Percentiles rank a stretch among this genome's conserved stretches.
Evolutionary conservation across 768 basidiomycete species (phyloP).

Genomic region (Leccinum broughii): DNA sequence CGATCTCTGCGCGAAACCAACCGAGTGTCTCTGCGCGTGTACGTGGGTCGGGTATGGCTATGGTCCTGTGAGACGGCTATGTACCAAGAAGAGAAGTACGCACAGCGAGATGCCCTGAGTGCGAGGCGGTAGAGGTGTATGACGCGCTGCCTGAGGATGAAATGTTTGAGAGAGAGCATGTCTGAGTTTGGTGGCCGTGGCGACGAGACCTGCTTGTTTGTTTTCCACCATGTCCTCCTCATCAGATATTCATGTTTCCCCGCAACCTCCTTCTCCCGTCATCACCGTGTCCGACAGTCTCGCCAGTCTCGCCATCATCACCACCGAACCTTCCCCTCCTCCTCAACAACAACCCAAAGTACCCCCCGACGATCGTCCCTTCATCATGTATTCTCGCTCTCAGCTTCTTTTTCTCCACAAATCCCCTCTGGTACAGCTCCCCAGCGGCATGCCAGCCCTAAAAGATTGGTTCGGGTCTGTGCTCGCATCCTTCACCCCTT

Average conservation of each 20-base stretch:
- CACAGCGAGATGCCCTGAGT: conserved; percentile 71
- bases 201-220: conserved; percentile 4
- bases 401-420: conserved; percentile 68
- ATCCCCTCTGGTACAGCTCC: conserved; percentile 74
- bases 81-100: conserved; percentile 10
- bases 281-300: conserved; percentile 34
- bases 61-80: conserved; percentile 5
- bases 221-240: conserved; percentile 36
- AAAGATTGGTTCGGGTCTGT: conserved; percentile 90
- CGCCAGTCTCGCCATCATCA: conserved; percentile 35
- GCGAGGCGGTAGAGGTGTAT: conserved; percentile 63
- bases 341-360: conserved; percentile 10
- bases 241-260: conserved; percentile 19
- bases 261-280: conserved; percentile 20
- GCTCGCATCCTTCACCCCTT: conserved; percentile 15
- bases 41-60: conserved; percentile 62
- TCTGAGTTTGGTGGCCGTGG: conserved; percentile 13
- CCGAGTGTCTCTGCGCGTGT: conserved; percentile 64
- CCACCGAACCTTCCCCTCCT: conserved; percentile 8
- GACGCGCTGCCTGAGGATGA: conserved; percentile 64
- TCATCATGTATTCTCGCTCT: conserved; percentile 67
- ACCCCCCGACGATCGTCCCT: conserved; percentile 36
- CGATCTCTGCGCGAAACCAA: conserved; percentile 76
- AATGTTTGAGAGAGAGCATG: conserved; percentile 64
- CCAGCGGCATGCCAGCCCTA: conserved; percentile 75